Conservation (phyloP, 371 early-diverging fungal species). For the Mucor racemosus region DNA sequence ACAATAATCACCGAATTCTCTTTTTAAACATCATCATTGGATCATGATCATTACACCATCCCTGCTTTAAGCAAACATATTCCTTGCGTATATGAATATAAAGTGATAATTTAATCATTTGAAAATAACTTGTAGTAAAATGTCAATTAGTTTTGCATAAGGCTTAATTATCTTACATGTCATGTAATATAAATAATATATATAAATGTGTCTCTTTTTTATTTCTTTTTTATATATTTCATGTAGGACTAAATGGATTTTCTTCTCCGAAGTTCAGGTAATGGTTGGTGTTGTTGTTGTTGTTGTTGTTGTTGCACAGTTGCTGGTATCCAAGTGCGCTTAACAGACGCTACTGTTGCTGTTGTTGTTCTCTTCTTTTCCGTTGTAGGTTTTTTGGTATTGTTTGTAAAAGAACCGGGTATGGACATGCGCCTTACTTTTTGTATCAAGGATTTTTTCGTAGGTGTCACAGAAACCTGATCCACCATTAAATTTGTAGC, state of each 20-base stretch:
- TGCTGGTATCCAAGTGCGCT: conserved; percentile 20
- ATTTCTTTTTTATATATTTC: not conserved
- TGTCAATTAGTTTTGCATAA: not conserved
- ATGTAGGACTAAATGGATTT: conserved; percentile 25
- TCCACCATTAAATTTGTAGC: conserved; percentile 41
- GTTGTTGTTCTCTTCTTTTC: not conserved
- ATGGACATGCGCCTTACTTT: conserved; percentile 23
- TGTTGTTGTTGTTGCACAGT: conserved; percentile 18
- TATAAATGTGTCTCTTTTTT: too few species aligned
- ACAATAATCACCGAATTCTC: too few species aligned
- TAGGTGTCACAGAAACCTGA: conserved; percentile 22
- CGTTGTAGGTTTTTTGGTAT: not conserved
- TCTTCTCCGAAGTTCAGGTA: conserved; percentile 15
- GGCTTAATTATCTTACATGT: not conserved
- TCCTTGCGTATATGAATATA: too few species aligned
- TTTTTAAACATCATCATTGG: not conserved
- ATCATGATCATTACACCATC: not conserved
- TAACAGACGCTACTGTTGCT: not conserved
- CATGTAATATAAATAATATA: not conserved
- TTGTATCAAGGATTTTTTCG: conserved; percentile 3
- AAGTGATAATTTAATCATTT: too few species aligned
- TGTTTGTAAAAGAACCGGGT: conserved; percentile 29
- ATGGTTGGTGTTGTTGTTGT: not conserved
- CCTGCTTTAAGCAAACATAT: not conserved
- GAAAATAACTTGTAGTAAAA: not conserved